Evolutionary conservation across 1,284 basidiomycete genomes (phyloP), one percentile per base, ranked within the genome.

Genomic region (Marasmius tenuissimus): DNA sequence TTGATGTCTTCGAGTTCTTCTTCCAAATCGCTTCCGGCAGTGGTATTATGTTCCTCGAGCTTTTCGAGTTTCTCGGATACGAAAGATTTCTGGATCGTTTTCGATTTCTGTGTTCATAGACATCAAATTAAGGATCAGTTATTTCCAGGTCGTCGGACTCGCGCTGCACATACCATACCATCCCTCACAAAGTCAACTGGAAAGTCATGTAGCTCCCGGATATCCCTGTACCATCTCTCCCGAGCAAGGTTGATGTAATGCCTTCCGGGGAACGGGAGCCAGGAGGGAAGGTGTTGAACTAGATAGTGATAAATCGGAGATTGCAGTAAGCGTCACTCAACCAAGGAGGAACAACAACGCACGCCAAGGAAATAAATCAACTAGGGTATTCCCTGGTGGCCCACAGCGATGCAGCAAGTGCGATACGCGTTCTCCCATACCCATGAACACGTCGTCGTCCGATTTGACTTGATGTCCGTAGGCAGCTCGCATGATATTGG

Each of bases 201-300:
- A 3, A 53, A 51, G 22, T 61, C 52, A 45, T 60, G 57, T 18
- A 64, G 50, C 14, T n/a, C 16, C 59, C 45, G 48, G 18, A 27
- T 33, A 9, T 67, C 58, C 2, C 39, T 57, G 6, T 22, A 18
- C 6, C 50, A 35, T 3, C 27, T 14, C 4, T 49, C 38, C 12
- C 66, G 60, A 4, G 71, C 70, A 53, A 58, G 56, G 14, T 50
- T 56, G 12, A 67, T 68, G 48, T 70, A 71, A 60, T 66, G 65
- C 34, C 67, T 65, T 1, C 68, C 69, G 16, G 71, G 71, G 34
- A 72, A 69, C 68, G 71, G 71, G 34, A 72, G 69, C 68, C 69
- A 72, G 0, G 67, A 67, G 10, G 69, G 70, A 10, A 69, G 62
- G 51, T 69, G 33, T 51, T 59, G 33, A 11, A 71, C 70, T 71